phyloP scores from a whole-genome alignment of 177 flowering plant species.

The Telopea speciosissima region DNA sequence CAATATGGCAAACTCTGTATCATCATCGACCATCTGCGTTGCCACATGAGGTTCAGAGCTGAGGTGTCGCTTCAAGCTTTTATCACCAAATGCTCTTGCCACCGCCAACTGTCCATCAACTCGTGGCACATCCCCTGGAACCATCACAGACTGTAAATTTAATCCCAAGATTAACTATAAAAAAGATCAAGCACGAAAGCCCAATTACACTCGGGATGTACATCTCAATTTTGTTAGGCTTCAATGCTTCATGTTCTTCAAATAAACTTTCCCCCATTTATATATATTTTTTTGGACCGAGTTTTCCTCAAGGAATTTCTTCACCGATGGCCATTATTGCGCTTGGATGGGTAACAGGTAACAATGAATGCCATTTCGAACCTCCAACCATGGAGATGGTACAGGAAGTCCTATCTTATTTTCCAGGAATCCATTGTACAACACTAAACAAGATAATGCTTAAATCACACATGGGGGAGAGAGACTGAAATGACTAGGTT shows the following conservation, averaged over 20 bases:
- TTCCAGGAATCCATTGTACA: too few species aligned
- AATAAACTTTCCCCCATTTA: too few species aligned
- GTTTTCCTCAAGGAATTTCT: too few species aligned
- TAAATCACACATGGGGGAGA: neutral
- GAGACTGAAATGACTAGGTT: neutral
- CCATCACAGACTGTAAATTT: neutral
- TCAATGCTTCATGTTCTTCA: too few species aligned
- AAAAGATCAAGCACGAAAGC: neutral
- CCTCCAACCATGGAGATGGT: neutral
- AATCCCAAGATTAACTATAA: neutral
- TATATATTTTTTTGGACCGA: too few species aligned
- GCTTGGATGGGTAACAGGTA: too few species aligned
- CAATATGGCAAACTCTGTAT: constrained; percentile 63
- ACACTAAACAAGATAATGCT: neutral
- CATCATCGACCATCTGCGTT: constrained; percentile 44
- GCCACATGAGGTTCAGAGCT: constrained; percentile 83
- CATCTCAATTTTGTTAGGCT: neutral
- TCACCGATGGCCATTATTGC: too few species aligned
- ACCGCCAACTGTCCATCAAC: constrained; percentile 94
- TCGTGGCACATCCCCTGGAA: constrained; percentile 86
- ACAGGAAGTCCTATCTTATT: neutral
- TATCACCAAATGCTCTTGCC: constrained; percentile 95
- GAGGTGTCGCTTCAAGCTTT: constrained; percentile 71
- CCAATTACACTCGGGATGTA: neutral
- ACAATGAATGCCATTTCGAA: too few species aligned